Conservation (phyloP, 495 filamentous ascomycete species). For the Penicillium salamii region DNA sequence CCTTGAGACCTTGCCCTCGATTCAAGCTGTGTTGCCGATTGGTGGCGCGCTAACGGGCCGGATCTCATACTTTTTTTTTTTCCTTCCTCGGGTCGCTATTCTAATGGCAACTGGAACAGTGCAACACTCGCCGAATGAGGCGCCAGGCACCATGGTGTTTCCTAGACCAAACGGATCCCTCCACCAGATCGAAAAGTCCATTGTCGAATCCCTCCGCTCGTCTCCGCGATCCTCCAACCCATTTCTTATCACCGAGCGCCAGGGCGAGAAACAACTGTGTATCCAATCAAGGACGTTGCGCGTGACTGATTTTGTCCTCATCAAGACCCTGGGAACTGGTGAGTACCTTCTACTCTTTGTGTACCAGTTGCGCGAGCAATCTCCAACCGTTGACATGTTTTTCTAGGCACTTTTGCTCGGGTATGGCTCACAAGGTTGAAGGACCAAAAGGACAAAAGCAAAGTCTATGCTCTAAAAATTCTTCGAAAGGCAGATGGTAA, state of each 20-base stretch:
- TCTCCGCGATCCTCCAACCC: slow-evolving; percentile 47
- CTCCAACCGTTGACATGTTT: slow-evolving; percentile 30
- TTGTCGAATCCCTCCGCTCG: slow-evolving; percentile 44
- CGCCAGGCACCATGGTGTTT: slow-evolving; percentile 24
- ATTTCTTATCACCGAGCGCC: slow-evolving; percentile 50
- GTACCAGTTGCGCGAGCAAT: slow-evolving; percentile 2
- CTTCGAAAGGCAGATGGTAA: slow-evolving; percentile 81
- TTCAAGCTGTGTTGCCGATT: slow-evolving; percentile 20
- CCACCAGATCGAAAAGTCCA: slow-evolving; percentile 50
- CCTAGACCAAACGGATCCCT: slow-evolving; percentile 20
- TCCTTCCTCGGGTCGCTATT: slow-evolving; percentile 29
- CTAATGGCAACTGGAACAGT: slow-evolving; percentile 46
- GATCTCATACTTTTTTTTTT: slow-evolving; percentile 19
- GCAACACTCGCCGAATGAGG: slow-evolving; percentile 40
- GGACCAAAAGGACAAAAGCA: slow-evolving; percentile 55
- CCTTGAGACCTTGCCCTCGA: background rate
- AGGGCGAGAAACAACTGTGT: slow-evolving; percentile 57
- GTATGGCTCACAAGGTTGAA: slow-evolving; percentile 82
- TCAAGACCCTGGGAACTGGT: slow-evolving; percentile 93
- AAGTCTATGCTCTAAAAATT: slow-evolving; percentile 91
- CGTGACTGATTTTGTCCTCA: slow-evolving; percentile 73
- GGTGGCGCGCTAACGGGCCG: slow-evolving; percentile 24
- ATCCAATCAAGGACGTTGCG: slow-evolving; percentile 52
- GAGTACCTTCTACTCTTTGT: slow-evolving; percentile 14
- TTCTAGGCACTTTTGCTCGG: slow-evolving; percentile 86